Percentiles rank a stretch among this genome's conserved stretches.
phyloP scores from a whole-genome alignment of 805 yeast species.

The Ogataea pini region DNA sequence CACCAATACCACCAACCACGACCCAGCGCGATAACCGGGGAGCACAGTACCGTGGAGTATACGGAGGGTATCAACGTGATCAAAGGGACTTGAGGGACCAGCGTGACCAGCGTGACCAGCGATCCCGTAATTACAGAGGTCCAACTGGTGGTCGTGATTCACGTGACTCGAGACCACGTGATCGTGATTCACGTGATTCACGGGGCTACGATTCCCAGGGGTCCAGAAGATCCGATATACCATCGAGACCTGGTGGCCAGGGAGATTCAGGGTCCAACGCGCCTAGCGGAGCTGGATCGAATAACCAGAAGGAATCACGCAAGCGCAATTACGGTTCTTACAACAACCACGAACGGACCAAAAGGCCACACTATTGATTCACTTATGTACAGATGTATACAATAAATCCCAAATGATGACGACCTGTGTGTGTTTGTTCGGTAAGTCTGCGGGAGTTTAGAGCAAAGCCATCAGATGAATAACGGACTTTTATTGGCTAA shows the following conservation, averaged over 20 bases:
- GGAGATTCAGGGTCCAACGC: slow-evolving; percentile 1
- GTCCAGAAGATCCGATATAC: background rate
- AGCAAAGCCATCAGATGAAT: background rate
- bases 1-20: slow-evolving; percentile 22
- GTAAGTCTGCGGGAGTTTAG: background rate
- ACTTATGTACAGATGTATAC: background rate
- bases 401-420: background rate
- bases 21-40: slow-evolving; percentile 3
- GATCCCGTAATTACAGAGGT: background rate
- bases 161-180: slow-evolving; percentile 4
- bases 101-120: slow-evolving; percentile 3
- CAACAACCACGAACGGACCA: slow-evolving; percentile 10
- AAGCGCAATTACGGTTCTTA: slow-evolving; percentile 17
- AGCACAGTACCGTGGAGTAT: background rate
- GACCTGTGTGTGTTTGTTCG: background rate
- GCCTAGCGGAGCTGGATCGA: background rate
- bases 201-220: slow-evolving; percentile 2
- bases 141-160: background rate
- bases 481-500: background rate
- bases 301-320: slow-evolving; percentile 4
- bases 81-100: background rate
- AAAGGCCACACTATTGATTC: slow-evolving; percentile 19
- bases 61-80: background rate
- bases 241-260: slow-evolving; percentile 5
- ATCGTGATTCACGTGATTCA: slow-evolving; percentile 4